Conservation (phyloP, 257 asterid species). For the Solanum pinnatisectum region DNA sequence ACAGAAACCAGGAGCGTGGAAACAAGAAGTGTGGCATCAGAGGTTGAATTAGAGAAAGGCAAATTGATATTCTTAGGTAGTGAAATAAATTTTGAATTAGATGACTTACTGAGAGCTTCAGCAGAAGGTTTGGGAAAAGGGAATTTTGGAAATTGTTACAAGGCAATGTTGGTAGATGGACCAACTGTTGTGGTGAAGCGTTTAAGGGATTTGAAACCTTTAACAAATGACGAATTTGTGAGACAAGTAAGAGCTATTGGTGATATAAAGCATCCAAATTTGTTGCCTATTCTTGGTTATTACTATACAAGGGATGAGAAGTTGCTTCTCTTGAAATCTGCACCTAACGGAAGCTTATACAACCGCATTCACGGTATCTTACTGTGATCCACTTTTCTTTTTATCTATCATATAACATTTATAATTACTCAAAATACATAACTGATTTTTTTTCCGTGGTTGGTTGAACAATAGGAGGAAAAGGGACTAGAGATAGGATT, state of each 20-base stretch:
- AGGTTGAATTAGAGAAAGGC: slow-evolving; percentile 24
- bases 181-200: slow-evolving; percentile 57
- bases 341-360: slow-evolving; percentile 41
- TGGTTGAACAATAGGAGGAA: slow-evolving; percentile 26
- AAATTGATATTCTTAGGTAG: slow-evolving; percentile 40
- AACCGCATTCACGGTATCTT: slow-evolving; percentile 54
- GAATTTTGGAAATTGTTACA: slow-evolving; percentile 68
- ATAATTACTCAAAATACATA: not conserved
- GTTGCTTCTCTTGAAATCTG: slow-evolving; percentile 42
- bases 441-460: not conserved
- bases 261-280: slow-evolving; percentile 49
- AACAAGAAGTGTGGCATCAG: slow-evolving; percentile 6
- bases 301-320: slow-evolving; percentile 63
- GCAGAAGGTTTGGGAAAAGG: slow-evolving; percentile 76
- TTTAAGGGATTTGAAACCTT: slow-evolving; percentile 51
- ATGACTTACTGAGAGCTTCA: slow-evolving; percentile 59
- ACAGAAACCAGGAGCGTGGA: slow-evolving; percentile 7
- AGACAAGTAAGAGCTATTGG: slow-evolving; percentile 42
- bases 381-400: not conserved
- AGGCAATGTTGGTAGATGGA: slow-evolving; percentile 45
- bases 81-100: slow-evolving; percentile 36
- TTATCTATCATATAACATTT: not conserved
- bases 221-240: slow-evolving; percentile 51
- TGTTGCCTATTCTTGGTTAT: slow-evolving; percentile 53
- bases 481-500: slow-evolving; percentile 40